A percentile compares a stretch with the other conserved stretches of the same genome.
phyloP scores from a whole-genome alignment of 768 basidiomycete species.

The Leccinum obscurum region DNA sequence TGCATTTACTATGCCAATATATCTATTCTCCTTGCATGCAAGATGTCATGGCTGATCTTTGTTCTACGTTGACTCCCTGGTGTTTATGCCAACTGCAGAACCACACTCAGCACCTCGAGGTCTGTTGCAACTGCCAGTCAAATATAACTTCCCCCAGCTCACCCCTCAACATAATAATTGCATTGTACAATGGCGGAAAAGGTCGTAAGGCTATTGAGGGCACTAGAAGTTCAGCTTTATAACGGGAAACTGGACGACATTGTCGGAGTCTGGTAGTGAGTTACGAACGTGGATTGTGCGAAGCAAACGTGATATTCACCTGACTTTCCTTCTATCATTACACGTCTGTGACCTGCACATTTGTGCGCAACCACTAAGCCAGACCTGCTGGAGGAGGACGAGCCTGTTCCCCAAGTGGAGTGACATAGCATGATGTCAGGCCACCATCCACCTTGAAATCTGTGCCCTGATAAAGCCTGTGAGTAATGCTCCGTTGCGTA shows the following conservation, averaged over 20 bases:
- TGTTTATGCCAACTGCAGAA: neutral
- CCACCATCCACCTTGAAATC: slow-evolving; percentile 98
- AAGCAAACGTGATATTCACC: neutral
- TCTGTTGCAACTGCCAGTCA: neutral
- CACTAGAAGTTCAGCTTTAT: neutral
- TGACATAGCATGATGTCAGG: slow-evolving; percentile 89
- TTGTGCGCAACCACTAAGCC: slow-evolving; percentile 23
- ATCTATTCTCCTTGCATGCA: neutral
- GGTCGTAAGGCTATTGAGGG: neutral
- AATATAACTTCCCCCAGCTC: neutral
- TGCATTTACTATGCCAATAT: neutral
- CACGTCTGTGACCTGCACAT: neutral
- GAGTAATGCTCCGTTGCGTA: slow-evolving; percentile 2
- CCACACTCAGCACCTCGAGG: neutral
- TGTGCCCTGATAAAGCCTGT: slow-evolving; percentile 53
- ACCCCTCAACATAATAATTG: neutral
- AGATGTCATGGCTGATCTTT: neutral
- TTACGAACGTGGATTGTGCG: neutral
- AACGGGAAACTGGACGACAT: neutral
- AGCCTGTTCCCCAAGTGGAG: slow-evolving; percentile 74
- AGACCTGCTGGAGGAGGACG: slow-evolving; percentile 74
- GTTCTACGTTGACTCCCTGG: neutral
- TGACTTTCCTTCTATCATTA: neutral
- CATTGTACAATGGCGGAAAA: neutral
- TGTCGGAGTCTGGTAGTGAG: neutral